A percentile compares a stretch with the other conserved stretches of the same genome.
Evolutionary conservation across 371 early-diverging fungal genomes (phyloP).

Genomic region (Rozella allomycis): DNA sequence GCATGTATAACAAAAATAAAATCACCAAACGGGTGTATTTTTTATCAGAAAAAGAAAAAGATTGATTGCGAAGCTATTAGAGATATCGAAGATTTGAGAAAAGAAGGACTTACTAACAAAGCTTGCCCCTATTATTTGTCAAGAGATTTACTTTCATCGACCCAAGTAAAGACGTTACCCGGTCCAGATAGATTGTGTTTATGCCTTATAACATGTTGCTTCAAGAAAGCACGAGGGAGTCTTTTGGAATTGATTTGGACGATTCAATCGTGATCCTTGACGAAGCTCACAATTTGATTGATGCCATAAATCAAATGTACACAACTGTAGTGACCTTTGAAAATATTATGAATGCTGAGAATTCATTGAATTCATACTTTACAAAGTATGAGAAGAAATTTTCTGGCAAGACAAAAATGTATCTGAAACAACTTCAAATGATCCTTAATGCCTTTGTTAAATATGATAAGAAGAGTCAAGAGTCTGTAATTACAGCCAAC

Average conservation of each 20-base stretch:
- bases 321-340: slow-evolving; percentile 20
- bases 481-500: slow-evolving; percentile 28
- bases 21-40: too few relatives aligned
- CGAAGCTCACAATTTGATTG: slow-evolving; percentile 72
- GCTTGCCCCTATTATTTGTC: too few relatives aligned
- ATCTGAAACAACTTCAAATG: slow-evolving; percentile 40
- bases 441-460: slow-evolving; percentile 13
- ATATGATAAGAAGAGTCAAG: neutral
- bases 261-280: slow-evolving; percentile 59
- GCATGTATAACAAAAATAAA: too few relatives aligned
- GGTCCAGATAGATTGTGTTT: slow-evolving; percentile 51
- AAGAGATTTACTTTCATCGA: too few relatives aligned
- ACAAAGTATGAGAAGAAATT: slow-evolving; percentile 39
- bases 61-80: too few relatives aligned
- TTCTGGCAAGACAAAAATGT: slow-evolving; percentile 43
- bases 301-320: slow-evolving; percentile 39
- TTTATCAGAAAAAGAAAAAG: too few relatives aligned
- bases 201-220: slow-evolving; percentile 70
- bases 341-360: slow-evolving; percentile 4
- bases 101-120: too few relatives aligned
- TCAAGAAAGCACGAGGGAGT: slow-evolving; percentile 43
- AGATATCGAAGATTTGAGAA: too few relatives aligned
- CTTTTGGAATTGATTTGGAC: slow-evolving; percentile 46
- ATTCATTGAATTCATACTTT: neutral
- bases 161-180: too few relatives aligned